A percentile compares a stretch with the other conserved stretches of the same genome.
Conservation (phyloP, 306 rosid species). For the Medicago lupulina region DNA sequence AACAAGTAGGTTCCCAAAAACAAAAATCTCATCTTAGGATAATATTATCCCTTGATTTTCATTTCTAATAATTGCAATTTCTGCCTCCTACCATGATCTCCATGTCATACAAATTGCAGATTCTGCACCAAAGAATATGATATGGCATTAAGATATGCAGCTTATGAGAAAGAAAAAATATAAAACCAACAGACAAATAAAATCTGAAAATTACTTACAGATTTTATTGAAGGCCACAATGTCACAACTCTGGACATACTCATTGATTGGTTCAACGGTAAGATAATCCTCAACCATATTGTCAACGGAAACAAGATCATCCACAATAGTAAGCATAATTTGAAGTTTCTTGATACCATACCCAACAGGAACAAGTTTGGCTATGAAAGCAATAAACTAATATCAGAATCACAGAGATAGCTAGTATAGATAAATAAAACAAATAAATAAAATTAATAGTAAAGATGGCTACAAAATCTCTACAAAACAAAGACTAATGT, state of each 20-base stretch:
- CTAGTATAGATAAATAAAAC: background rate
- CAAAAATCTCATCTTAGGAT: background rate
- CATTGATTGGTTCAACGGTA: slow-evolving; percentile 72
- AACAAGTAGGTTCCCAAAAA: slow-evolving; percentile 10
- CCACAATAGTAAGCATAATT: slow-evolving; percentile 79
- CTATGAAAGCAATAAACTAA: slow-evolving; percentile 43
- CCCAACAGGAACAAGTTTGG: slow-evolving; percentile 92
- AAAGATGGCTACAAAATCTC: background rate
- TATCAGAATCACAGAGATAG: slow-evolving; percentile 25
- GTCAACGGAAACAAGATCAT: slow-evolving; percentile 90
- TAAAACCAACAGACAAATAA: background rate
- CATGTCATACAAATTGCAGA: background rate
- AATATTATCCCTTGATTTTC: background rate
- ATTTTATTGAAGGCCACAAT: slow-evolving; percentile 91
- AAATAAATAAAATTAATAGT: background rate
- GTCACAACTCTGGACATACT: slow-evolving; percentile 95
- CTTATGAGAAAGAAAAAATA: background rate
- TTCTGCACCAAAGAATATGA: slow-evolving; percentile 47
- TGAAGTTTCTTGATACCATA: slow-evolving; percentile 92
- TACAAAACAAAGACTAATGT: background rate
- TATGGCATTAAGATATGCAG: background rate
- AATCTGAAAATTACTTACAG: slow-evolving; percentile 55
- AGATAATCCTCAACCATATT: slow-evolving; percentile 75
- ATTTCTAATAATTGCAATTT: slow-evolving; percentile 3
- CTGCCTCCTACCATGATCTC: slow-evolving; percentile 2